These are phyloP conservation scores for Neurospora sp. DNA, from an alignment of 495 filamentous ascomycete genomes.

Conservation along the genomic window DNA sequence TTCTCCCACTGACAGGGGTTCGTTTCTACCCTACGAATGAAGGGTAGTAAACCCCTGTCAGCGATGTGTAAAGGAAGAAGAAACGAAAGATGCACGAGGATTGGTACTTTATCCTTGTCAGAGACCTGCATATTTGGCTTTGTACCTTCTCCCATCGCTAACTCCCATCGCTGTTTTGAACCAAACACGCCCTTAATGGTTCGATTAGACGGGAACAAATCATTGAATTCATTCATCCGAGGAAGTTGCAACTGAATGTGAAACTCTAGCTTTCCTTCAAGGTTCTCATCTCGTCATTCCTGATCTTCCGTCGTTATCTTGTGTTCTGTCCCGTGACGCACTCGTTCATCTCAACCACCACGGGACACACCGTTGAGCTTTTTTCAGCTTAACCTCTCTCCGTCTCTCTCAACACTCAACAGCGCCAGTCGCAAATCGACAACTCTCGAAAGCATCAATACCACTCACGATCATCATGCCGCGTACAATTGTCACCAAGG, in stretches of 20 bases:
- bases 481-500: conserved; percentile 14
- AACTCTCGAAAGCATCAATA: neutral
- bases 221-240: neutral
- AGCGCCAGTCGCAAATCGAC: neutral
- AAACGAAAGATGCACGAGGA: too few species aligned
- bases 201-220: neutral
- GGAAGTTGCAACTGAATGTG: neutral
- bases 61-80: too few species aligned
- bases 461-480: conserved; percentile 16
- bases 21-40: too few species aligned
- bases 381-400: neutral
- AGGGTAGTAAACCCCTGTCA: too few species aligned
- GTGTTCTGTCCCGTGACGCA: neutral
- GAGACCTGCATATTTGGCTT: too few species aligned
- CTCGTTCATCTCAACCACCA: neutral
- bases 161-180: too few species aligned
- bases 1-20: too few species aligned
- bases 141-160: too few species aligned
- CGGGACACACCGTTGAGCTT: neutral
- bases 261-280: neutral
- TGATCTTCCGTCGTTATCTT: neutral
- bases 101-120: too few species aligned
- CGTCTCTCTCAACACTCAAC: neutral
- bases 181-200: too few species aligned
- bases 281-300: neutral